Base-by-base conservation (phyloP, 2,329 filamentous ascomycete species). In the Bipolaris victoriae region DNA sequence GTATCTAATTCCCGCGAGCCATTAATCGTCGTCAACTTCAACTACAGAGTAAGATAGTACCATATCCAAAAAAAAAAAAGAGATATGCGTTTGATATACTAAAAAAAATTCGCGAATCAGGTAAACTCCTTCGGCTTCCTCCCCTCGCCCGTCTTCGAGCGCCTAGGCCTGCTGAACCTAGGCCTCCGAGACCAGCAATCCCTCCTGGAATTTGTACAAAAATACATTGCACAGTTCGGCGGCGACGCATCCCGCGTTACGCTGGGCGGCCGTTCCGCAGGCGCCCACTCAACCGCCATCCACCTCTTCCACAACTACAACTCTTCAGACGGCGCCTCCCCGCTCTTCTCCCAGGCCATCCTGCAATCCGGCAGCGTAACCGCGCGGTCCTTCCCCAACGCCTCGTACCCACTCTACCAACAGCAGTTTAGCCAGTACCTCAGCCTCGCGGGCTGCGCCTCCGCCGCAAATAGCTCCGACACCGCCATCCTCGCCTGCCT, bases 201-300 rank as follows among this genome's bases (percentile, higher is more conserved):
- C 1, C 49, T 65, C 1, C 66, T 72, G 24, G 69, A 78, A 40
- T 79, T 77, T 61, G 66, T 78, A 3, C 66, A 71, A 20, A 64
- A 76, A 20, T 76, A 79, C 54, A 78, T 78, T 45, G 71, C 68
- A 1, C 61, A 58, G 16, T 79, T 79, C 52, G 77, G 77, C 2
- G 77, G 77, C 20, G 77, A 79, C 55, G 64, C 74, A 10, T 50
- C 54, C 24, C 62, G 69, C 9, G 77, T 79, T 33, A 76, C 69
- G 0, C 65, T 79, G 13, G 78, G 71, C 53, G 76, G 77, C 3
- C 74, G 76, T 24, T 72, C 72, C 6, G 74, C 75, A 26, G 76
- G 76, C 18, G 69, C 69, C 1, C 70, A 73, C 26, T 71, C 67
- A 0, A 64, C 68, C 10, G 69, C 64, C 2, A 70, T 73, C 10